Evolutionary conservation across 768 basidiomycete genomes (phyloP).

Genomic region (Auricularia sp.): DNA sequence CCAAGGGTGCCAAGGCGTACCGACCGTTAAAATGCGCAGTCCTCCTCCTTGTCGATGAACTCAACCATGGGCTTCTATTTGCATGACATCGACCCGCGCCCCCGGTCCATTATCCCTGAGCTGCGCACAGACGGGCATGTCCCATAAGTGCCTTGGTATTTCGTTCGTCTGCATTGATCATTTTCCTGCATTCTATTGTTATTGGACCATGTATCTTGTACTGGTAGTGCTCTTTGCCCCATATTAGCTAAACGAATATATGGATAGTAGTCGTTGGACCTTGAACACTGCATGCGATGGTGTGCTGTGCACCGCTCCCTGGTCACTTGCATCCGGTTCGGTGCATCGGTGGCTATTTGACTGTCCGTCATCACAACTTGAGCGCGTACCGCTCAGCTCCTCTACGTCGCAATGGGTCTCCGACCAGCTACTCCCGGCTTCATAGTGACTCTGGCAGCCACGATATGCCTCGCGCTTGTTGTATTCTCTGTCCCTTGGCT

Average conservation of each 20-base stretch:
- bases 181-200: not conserved
- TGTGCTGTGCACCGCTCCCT: too few species aligned
- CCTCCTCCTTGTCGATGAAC: not conserved
- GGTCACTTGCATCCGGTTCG: not conserved
- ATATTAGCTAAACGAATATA: too few species aligned
- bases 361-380: not conserved
- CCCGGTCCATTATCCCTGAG: not conserved
- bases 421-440: conserved; percentile 89
- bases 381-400: not conserved
- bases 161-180: not conserved
- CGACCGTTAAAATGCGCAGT: not conserved
- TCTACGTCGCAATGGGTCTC: conserved; percentile 19
- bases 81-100: not conserved
- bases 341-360: not conserved
- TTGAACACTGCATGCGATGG: too few species aligned
- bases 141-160: not conserved
- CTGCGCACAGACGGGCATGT: not conserved
- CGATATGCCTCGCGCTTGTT: conserved; percentile 71
- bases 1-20: not conserved
- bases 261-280: too few species aligned
- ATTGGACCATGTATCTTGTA: not conserved
- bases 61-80: not conserved
- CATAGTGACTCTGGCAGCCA: conserved; percentile 68
- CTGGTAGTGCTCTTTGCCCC: too few species aligned
- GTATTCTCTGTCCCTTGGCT: conserved; percentile 86